A percentile compares a stretch with the other conserved stretches of the same genome.
Evolutionary conservation across 1,139 yeast genomes (phyloP).

Genomic region (Kodamaea arcana): DNA sequence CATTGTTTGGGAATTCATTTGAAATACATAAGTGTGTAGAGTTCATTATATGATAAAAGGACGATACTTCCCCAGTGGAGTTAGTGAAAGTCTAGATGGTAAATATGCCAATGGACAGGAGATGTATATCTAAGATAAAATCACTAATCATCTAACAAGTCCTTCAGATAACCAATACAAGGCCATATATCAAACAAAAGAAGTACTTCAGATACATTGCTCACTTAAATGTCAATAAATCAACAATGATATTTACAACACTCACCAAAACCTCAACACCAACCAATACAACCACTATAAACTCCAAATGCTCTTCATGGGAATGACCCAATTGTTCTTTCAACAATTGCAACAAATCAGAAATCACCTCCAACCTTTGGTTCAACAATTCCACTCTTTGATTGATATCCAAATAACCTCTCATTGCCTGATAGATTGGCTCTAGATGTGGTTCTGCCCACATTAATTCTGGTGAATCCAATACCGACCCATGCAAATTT

Average conservation of each 20-base stretch:
- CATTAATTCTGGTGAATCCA: slow-evolving; percentile 96
- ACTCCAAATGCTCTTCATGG: slow-evolving; percentile 85
- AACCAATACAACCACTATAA: slow-evolving; percentile 86
- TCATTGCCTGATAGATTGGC: slow-evolving; percentile 93
- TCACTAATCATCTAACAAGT: too few relatives aligned
- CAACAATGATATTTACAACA: slow-evolving; percentile 58
- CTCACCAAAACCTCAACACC: slow-evolving; percentile 92
- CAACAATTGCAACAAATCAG: slow-evolving; percentile 89
- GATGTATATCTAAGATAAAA: too few relatives aligned
- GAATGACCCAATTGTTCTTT: slow-evolving; percentile 95
- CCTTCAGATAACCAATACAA: too few relatives aligned
- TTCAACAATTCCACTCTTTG: slow-evolving; percentile 86
- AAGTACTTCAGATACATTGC: too few relatives aligned
- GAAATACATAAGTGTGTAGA: too few relatives aligned
- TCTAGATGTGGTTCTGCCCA: slow-evolving; percentile 98
- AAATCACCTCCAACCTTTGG: slow-evolving; percentile 88
- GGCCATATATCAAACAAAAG: too few relatives aligned
- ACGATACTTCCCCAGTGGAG: too few relatives aligned
- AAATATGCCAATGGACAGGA: too few relatives aligned
- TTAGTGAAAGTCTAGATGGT: too few relatives aligned
- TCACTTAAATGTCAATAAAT: slow-evolving; percentile 29
- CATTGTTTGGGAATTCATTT: too few relatives aligned
- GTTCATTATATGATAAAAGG: too few relatives aligned
- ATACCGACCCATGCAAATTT: slow-evolving; percentile 88
- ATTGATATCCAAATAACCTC: slow-evolving; percentile 91